Conservation (phyloP, 78 protist species). For the Emiliania huxleyi region DNA sequence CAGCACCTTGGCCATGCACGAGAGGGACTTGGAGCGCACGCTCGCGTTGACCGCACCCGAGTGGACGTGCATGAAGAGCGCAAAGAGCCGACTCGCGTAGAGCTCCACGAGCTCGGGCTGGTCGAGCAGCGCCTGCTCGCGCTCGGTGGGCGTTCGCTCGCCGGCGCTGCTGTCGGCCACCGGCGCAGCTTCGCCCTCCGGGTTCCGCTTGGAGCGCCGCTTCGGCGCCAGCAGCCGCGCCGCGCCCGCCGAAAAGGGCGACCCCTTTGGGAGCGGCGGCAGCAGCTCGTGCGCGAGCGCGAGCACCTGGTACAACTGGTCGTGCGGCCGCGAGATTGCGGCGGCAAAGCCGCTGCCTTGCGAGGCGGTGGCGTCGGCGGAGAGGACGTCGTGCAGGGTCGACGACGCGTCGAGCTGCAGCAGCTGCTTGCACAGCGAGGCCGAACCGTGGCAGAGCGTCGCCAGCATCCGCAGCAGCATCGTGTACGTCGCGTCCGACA, state of each 20-base stretch:
- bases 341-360: neutral
- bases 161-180: neutral
- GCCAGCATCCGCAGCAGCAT: constrained; percentile 14
- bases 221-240: neutral
- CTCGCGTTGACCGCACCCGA: neutral
- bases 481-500: neutral
- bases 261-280: constrained; percentile 21
- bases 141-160: neutral
- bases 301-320: constrained; percentile 8
- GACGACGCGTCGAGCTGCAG: neutral
- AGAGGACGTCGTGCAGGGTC: neutral
- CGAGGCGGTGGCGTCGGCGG: neutral
- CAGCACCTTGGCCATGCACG: neutral
- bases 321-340: neutral
- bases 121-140: neutral
- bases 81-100: neutral
- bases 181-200: neutral
- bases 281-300: constrained; percentile 29
- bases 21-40: neutral
- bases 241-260: neutral
- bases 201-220: neutral
- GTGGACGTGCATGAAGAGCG: neutral
- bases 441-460: constrained; percentile 3
- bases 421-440: neutral
- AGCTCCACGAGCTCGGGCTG: neutral